These are phyloP conservation scores for Scheffersomyces lignicola DNA, from an alignment of 1,139 yeast genomes.

Conservation along the genomic window DNA sequence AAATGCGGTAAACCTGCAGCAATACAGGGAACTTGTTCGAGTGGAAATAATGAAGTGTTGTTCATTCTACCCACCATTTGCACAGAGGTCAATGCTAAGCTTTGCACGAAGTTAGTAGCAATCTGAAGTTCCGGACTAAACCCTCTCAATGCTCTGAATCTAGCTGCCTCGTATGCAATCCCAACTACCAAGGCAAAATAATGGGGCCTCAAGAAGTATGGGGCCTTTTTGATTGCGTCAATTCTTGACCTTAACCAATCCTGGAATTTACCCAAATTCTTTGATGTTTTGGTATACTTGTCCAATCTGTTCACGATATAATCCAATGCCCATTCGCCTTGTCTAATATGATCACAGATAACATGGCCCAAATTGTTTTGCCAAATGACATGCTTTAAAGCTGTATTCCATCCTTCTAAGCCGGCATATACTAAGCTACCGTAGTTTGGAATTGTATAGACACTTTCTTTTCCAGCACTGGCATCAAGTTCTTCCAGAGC, in stretches of 20 bases:
- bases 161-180: slow-evolving; percentile 77
- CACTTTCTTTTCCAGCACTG: slow-evolving; percentile 69
- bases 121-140: slow-evolving; percentile 54
- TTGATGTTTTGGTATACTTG: slow-evolving; percentile 48
- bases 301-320: slow-evolving; percentile 64
- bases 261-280: slow-evolving; percentile 51
- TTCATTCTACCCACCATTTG: slow-evolving; percentile 83
- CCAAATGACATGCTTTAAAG: slow-evolving; percentile 60
- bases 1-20: slow-evolving; percentile 98
- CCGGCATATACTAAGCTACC: slow-evolving; percentile 87
- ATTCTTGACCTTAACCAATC: slow-evolving; percentile 72
- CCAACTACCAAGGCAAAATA: slow-evolving; percentile 82
- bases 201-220: slow-evolving; percentile 81
- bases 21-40: slow-evolving; percentile 63
- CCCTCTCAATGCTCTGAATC: slow-evolving; percentile 61
- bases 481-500: slow-evolving; percentile 88
- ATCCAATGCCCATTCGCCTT: slow-evolving; percentile 90
- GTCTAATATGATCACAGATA: slow-evolving; percentile 73
- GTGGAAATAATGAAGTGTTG: slow-evolving; percentile 75
- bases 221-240: slow-evolving; percentile 63
- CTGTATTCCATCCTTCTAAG: slow-evolving; percentile 87
- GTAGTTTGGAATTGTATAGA: slow-evolving; percentile 68
- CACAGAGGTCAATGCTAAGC: slow-evolving; percentile 76
- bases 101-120: slow-evolving; percentile 74
- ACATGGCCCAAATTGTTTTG: slow-evolving; percentile 83